Evolutionary conservation across 768 basidiomycete genomes (phyloP).

Genomic region (Gymnopilus dilepis): DNA sequence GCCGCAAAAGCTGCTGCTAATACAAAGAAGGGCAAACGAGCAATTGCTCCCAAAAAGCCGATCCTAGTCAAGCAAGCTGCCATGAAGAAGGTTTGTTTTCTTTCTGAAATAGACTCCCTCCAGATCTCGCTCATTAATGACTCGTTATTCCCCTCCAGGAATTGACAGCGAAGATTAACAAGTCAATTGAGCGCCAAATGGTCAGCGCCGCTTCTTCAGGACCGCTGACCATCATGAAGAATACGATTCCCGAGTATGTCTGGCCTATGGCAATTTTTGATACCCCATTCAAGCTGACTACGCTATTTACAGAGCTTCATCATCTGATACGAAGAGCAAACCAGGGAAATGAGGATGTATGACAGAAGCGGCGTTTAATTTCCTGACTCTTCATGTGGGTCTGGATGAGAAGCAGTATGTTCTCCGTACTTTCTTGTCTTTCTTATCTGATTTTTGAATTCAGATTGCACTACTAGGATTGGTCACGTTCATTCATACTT

Average conservation of each 20-base stretch:
- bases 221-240: slow-evolving; percentile 93
- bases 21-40: slow-evolving; percentile 79
- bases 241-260: slow-evolving; percentile 52
- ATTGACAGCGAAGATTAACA: slow-evolving; percentile 89
- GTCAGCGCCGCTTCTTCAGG: slow-evolving; percentile 87
- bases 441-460: slow-evolving; percentile 14
- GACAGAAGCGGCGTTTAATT: slow-evolving; percentile 18
- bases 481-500: slow-evolving; percentile 6
- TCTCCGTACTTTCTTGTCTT: not conserved
- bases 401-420: slow-evolving; percentile 4
- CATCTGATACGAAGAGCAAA: slow-evolving; percentile 22
- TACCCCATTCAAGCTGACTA: not conserved
- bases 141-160: slow-evolving; percentile 49
- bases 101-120: slow-evolving; percentile 1
- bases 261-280: not conserved
- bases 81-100: slow-evolving; percentile 70
- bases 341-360: slow-evolving; percentile 20
- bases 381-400: slow-evolving; percentile 9
- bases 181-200: slow-evolving; percentile 91
- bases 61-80: slow-evolving; percentile 72
- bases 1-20: slow-evolving; percentile 70
- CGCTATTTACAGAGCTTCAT: slow-evolving; percentile 11
- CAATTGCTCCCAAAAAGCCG: slow-evolving; percentile 84
- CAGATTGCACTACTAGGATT: slow-evolving; percentile 1
- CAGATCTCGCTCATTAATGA: not conserved